Percentiles rank a stretch among this genome's conserved stretches.
These are phyloP conservation scores for Amanita molliuscula DNA, from an alignment of 768 basidiomycete genomes.

Conservation along the genomic window DNA sequence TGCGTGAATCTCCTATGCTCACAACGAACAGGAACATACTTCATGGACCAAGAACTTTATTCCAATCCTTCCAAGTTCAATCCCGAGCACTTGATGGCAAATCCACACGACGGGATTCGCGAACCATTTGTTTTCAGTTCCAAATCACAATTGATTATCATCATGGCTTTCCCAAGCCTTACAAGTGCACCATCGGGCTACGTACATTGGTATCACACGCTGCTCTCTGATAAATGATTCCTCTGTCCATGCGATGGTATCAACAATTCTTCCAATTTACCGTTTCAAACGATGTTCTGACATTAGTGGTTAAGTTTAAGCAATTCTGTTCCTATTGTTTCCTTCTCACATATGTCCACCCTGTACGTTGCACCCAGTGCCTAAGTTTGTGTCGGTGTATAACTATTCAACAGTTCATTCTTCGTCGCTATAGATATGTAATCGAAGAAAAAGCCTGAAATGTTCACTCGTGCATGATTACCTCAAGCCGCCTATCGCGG, in stretches of 20 bases:
- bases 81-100: constrained; percentile 27
- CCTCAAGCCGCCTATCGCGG: no score
- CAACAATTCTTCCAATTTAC: no score
- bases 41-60: constrained; percentile 36
- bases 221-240: constrained; percentile 16
- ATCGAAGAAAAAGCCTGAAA: no score
- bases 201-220: constrained; percentile 19
- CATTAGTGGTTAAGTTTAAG: no score
- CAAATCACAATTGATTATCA: constrained; percentile 35
- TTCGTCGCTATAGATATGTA: no score
- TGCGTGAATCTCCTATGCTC: neutral
- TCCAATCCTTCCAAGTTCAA: constrained; percentile 38
- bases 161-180: constrained; percentile 22
- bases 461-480: no score
- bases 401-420: no score
- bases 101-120: constrained; percentile 21
- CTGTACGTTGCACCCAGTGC: no score
- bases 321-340: no score
- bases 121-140: constrained; percentile 27
- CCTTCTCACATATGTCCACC: no score
- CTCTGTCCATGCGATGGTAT: constrained; percentile 9
- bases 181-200: constrained; percentile 23
- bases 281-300: no score
- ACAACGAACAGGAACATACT: constrained; percentile 34
- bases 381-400: no score